phyloP scores from a whole-genome alignment of 495 filamentous ascomycete species.

The Tuber indicum region DNA sequence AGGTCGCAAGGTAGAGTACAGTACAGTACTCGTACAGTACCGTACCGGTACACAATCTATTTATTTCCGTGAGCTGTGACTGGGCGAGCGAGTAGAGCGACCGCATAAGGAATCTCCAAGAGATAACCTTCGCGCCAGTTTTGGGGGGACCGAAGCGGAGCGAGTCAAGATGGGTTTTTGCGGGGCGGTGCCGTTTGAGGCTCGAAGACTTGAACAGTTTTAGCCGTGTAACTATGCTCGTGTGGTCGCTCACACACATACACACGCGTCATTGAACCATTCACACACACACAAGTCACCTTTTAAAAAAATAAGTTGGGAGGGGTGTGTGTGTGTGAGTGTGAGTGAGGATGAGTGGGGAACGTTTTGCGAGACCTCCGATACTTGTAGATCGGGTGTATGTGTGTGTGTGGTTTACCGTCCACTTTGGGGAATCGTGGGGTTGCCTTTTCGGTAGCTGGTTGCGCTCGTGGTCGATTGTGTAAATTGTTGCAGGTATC shows the following conservation, averaged over 20 bases:
- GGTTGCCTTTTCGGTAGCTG: neutral
- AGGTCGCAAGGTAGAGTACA: neutral
- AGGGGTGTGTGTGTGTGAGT: neutral
- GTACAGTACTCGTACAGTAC: too few relatives aligned
- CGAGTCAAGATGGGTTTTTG: neutral
- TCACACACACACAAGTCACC: too few relatives aligned
- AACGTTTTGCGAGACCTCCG: neutral
- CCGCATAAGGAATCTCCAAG: conserved; percentile 1
- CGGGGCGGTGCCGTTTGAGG: neutral
- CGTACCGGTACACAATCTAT: neutral
- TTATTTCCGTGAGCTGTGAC: neutral
- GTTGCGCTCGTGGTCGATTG: neutral
- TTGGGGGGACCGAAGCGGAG: neutral
- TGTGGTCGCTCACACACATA: neutral
- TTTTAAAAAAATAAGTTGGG: neutral
- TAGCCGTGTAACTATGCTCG: neutral
- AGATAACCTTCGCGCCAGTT: neutral
- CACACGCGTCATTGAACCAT: neutral
- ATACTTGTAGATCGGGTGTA: neutral
- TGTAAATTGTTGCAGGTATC: neutral
- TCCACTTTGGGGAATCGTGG: neutral
- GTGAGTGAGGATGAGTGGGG: neutral
- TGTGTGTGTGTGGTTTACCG: too few relatives aligned
- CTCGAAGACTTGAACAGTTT: neutral
- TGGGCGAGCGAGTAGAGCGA: neutral